These are phyloP conservation scores for Xanthoconium purpureum DNA, from an alignment of 768 basidiomycete genomes.

Conservation along the genomic window DNA sequence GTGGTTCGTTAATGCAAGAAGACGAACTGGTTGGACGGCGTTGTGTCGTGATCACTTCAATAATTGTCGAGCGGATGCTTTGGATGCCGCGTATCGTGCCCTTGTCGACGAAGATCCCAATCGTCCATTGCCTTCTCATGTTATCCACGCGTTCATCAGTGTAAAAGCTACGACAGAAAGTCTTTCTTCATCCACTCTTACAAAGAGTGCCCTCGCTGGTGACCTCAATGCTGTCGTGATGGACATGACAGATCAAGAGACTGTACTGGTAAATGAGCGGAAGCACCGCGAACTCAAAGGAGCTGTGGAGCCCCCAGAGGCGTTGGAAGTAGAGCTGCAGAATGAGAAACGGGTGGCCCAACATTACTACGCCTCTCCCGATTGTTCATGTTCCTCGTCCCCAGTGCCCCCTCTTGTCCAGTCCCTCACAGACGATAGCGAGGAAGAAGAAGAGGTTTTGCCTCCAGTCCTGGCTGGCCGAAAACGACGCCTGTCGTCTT, in stretches of 20 bases:
- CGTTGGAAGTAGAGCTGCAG: neutral
- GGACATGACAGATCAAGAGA: conserved; percentile 20
- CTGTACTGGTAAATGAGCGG: neutral
- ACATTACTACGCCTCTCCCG: conserved; percentile 5
- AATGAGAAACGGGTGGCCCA: neutral
- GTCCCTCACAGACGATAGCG: conserved; percentile 11
- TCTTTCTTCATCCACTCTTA: conserved; percentile 27
- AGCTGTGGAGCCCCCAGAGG: neutral
- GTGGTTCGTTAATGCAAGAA: conserved; percentile 47
- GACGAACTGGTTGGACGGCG: conserved; percentile 50
- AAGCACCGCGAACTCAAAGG: neutral
- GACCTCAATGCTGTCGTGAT: conserved; percentile 31
- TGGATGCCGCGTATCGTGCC: conserved; percentile 25
- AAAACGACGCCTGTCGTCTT: conserved; percentile 12
- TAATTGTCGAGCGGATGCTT: conserved; percentile 19
- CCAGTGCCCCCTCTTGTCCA: conserved; percentile 2
- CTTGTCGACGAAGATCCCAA: conserved; percentile 18
- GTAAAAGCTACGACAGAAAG: conserved; percentile 29
- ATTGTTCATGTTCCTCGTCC: neutral
- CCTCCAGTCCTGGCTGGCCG: conserved; percentile 11
- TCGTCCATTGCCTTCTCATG: neutral
- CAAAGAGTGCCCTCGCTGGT: conserved; percentile 27
- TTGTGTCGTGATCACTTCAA: conserved; percentile 31
- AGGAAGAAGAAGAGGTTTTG: conserved; percentile 8
- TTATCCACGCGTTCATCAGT: conserved; percentile 25